Percentiles rank a stretch among this genome's conserved stretches.
Evolutionary conservation across 2,329 filamentous ascomycete species (phyloP).

Genomic region (Dothideomycetes sp.): DNA sequence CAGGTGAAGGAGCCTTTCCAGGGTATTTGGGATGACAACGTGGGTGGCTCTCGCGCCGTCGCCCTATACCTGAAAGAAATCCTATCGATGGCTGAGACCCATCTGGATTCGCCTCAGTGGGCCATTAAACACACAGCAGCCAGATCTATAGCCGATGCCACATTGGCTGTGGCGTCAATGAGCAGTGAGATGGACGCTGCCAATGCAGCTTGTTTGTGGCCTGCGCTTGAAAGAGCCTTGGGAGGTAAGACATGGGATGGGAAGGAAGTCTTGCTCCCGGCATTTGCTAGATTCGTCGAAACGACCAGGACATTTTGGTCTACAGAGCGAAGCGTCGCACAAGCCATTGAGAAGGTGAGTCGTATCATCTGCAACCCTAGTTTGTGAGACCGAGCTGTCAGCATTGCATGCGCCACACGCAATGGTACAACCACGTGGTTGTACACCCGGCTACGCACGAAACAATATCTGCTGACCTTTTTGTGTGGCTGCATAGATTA

Average conservation of each 20-base stretch:
- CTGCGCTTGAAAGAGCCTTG: slow-evolving; percentile 68
- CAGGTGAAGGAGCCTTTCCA: slow-evolving; percentile 70
- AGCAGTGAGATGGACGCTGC: slow-evolving; percentile 44
- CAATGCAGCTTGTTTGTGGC: slow-evolving; percentile 63
- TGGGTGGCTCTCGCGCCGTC: slow-evolving; percentile 72
- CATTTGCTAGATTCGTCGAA: slow-evolving; percentile 67
- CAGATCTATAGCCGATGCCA: slow-evolving; percentile 64
- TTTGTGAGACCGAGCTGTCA: background rate
- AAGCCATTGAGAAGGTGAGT: slow-evolving; percentile 55
- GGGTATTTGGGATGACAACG: slow-evolving; percentile 83
- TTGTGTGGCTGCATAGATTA: slow-evolving; percentile 45
- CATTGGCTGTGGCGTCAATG: slow-evolving; percentile 45
- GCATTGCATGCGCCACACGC: background rate
- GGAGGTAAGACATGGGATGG: slow-evolving; percentile 85
- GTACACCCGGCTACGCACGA: background rate
- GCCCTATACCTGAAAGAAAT: slow-evolving; percentile 80
- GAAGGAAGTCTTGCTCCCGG: slow-evolving; percentile 74
- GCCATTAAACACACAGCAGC: slow-evolving; percentile 80
- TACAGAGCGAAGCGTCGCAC: slow-evolving; percentile 47
- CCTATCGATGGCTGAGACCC: slow-evolving; percentile 50
- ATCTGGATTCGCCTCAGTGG: slow-evolving; percentile 77
- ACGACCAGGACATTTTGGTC: slow-evolving; percentile 48
- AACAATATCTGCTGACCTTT: background rate
- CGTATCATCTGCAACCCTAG: too few species aligned
- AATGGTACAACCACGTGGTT: background rate